Conservation (phyloP, 1,284 basidiomycete genomes). For the Trichosporon sp. region DNA sequence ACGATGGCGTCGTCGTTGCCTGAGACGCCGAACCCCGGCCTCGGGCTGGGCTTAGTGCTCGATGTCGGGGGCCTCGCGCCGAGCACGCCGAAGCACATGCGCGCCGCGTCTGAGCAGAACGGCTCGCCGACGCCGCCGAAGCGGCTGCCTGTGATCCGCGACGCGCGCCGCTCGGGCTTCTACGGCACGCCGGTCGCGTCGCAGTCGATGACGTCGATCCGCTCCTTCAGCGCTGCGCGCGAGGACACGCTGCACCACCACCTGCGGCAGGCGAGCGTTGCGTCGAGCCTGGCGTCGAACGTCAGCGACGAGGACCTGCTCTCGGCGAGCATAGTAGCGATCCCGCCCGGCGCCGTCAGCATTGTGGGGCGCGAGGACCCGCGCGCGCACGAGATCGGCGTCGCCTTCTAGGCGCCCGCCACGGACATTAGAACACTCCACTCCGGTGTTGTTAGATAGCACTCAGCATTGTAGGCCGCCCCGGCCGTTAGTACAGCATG, state of each 20-base stretch:
- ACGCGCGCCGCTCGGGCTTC: slow-evolving; percentile 40
- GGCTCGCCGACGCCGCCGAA: slow-evolving; percentile 1
- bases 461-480: background rate
- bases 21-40: background rate
- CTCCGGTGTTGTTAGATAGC: background rate
- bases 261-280: slow-evolving; percentile 10
- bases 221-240: background rate
- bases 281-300: slow-evolving; percentile 24
- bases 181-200: slow-evolving; percentile 26
- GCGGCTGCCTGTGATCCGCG: slow-evolving; percentile 29
- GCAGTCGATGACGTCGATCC: slow-evolving; percentile 3
- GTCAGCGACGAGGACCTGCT: slow-evolving; percentile 41
- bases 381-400: slow-evolving; percentile 17
- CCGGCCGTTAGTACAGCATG: background rate
- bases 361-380: slow-evolving; percentile 14
- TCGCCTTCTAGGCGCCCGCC: slow-evolving; percentile 12
- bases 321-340: slow-evolving; percentile 39
- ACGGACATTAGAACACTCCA: background rate
- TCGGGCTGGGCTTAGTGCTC: background rate
- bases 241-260: background rate
- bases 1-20: background rate
- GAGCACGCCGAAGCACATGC: background rate
- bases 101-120: background rate
- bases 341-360: slow-evolving; percentile 27
- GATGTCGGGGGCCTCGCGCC: background rate